Conservation (phyloP, 371 early-diverging fungal species). For the Mucor circinelloides region DNA sequence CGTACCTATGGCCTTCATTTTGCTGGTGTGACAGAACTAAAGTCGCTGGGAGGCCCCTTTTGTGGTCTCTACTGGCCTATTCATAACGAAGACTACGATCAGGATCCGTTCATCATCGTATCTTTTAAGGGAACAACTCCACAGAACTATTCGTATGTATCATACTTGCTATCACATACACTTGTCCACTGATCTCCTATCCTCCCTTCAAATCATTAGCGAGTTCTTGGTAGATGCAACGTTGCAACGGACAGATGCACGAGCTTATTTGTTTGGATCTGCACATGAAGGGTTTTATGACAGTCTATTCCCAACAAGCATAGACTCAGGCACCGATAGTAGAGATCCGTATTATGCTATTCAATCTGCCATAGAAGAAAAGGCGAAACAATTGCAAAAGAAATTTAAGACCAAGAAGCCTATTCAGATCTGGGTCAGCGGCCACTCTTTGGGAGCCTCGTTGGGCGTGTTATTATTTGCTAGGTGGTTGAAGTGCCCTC, state of each 20-base stretch:
- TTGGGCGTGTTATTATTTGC: slow-evolving; percentile 51
- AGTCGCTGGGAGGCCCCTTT: slow-evolving; percentile 51
- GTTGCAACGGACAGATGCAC: slow-evolving; percentile 43
- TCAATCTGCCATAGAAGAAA: slow-evolving; percentile 37
- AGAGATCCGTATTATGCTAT: slow-evolving; percentile 51
- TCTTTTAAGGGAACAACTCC: slow-evolving; percentile 54
- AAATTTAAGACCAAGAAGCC: slow-evolving; percentile 20
- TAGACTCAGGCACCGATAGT: slow-evolving; percentile 17
- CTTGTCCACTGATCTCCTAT: background rate
- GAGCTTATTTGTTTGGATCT: slow-evolving; percentile 40
- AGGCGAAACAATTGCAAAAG: slow-evolving; percentile 28
- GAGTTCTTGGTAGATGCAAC: slow-evolving; percentile 49
- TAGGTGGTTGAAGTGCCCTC: slow-evolving; percentile 42
- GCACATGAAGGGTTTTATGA: slow-evolving; percentile 48
- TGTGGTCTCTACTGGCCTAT: slow-evolving; percentile 38
- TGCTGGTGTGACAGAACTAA: slow-evolving; percentile 52
- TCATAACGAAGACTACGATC: slow-evolving; percentile 3
- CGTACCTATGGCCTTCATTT: slow-evolving; percentile 46
- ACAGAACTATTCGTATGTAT: background rate
- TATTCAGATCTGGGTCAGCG: slow-evolving; percentile 54
- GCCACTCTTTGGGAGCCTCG: slow-evolving; percentile 58
- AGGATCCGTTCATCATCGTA: slow-evolving; percentile 43
- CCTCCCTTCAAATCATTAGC: slow-evolving; percentile 25
- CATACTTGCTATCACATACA: background rate
- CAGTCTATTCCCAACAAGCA: slow-evolving; percentile 31